A percentile compares a stretch with the other conserved stretches of the same genome.
phyloP scores from a whole-genome alignment of 106 monocot genomes.

The Allium fistulosum region DNA sequence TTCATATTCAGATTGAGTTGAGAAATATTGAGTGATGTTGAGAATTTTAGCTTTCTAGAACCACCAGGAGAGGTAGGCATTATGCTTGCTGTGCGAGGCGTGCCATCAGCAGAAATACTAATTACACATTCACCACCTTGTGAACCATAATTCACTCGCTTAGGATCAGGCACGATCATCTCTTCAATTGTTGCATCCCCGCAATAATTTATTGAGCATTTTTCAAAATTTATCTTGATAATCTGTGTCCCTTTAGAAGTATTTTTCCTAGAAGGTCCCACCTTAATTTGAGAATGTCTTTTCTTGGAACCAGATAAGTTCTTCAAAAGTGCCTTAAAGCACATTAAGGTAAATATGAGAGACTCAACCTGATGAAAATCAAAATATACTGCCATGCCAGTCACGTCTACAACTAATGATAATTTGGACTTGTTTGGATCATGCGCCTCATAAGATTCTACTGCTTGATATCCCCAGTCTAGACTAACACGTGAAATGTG shows the following conservation, averaged over 20 bases:
- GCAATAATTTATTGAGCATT: constrained; percentile 57
- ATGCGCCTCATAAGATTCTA: constrained; percentile 31
- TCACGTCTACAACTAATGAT: constrained; percentile 53
- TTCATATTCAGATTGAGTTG: constrained; percentile 48
- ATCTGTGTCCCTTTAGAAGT: constrained; percentile 39
- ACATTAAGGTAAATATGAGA: constrained; percentile 39
- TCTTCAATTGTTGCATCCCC: constrained; percentile 67
- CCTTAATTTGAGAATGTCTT: constrained; percentile 29
- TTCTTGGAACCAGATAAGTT: constrained; percentile 37
- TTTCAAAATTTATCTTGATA: constrained; percentile 60
- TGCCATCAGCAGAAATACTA: constrained; percentile 63
- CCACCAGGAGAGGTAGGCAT: constrained; percentile 32
- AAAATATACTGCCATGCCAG: constrained; percentile 58
- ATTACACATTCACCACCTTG: constrained; percentile 71
- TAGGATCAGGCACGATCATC: constrained; percentile 74
- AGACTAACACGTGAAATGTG: constrained; percentile 59
- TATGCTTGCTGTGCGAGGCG: constrained; percentile 63
- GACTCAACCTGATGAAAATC: constrained; percentile 59
- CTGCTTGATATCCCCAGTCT: constrained; percentile 66
- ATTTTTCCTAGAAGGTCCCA: constrained; percentile 26
- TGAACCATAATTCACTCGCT: constrained; percentile 92
- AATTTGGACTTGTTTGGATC: constrained; percentile 23
- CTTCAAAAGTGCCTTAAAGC: constrained; percentile 50
- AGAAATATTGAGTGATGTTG: constrained; percentile 52
- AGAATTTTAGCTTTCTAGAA: constrained; percentile 53